Percentiles rank a stretch among this genome's conserved stretches.
Evolutionary conservation across 2,329 filamentous ascomycete species (phyloP).

Genomic region (Xylaria hypoxylon): DNA sequence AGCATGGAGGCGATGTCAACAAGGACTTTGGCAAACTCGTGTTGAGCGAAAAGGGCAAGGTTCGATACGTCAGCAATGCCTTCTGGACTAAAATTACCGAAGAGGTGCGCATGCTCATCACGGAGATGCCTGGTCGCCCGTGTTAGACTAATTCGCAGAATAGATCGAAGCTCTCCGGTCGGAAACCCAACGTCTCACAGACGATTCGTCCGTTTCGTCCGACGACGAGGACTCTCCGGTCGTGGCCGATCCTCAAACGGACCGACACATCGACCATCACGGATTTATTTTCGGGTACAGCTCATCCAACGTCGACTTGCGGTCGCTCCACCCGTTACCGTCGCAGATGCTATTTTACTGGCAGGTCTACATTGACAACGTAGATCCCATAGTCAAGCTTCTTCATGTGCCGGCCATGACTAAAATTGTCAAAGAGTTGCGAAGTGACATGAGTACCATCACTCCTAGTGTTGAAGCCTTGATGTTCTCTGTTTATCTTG

Average conservation of each 20-base stretch:
- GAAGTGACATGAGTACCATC: constrained; percentile 69
- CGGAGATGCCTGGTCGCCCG: constrained; percentile 7
- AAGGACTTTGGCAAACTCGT: constrained; percentile 75
- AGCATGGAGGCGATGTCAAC: constrained; percentile 53
- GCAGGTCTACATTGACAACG: constrained; percentile 78
- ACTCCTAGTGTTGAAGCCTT: constrained; percentile 69
- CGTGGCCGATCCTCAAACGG: constrained; percentile 52
- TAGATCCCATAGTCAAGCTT: constrained; percentile 78
- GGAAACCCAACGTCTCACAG: constrained; percentile 62
- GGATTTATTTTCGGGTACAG: constrained; percentile 79
- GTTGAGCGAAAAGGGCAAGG: constrained; percentile 74
- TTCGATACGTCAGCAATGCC: constrained; percentile 79
- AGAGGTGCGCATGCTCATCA: constrained; percentile 63
- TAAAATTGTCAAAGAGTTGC: constrained; percentile 69
- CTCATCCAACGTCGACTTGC: constrained; percentile 75
- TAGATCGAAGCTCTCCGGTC: constrained; percentile 56
- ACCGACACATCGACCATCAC: constrained; percentile 67
- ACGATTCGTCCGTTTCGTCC: constrained; percentile 68
- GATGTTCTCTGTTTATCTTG: constrained; percentile 72
- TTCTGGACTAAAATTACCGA: constrained; percentile 83
- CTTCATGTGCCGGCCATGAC: constrained; percentile 76
- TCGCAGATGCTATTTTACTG: constrained; percentile 76
- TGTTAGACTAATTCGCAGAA: constrained; percentile 20
- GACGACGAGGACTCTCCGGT: constrained; percentile 68
- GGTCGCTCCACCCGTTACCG: constrained; percentile 72